Base-by-base conservation (phyloP, 2,329 filamentous ascomycete species). In the Chalaropsis thielavioides region DNA sequence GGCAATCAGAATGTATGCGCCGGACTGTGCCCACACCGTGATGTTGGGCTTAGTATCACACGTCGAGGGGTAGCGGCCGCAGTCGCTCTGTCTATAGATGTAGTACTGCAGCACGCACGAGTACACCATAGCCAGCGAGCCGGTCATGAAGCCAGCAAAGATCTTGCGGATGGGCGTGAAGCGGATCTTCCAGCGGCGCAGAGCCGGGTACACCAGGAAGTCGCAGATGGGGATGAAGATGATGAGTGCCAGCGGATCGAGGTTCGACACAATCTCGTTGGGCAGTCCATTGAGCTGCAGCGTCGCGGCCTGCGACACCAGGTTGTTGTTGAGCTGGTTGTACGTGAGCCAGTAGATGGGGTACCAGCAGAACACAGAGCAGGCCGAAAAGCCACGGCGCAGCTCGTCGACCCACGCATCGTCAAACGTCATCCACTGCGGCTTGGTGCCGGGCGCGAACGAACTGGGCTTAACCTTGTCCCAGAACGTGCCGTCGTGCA, bases 81-180 rank as follows among this genome's bases (percentile, higher is more conserved):
- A 89, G 3, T 78, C 75, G 1, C 81, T 82, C n/a, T 75, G 72
- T 71, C 81, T 73, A 77, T 90, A 90, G 73, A 86, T 84, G 72
- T 81, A 84, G 72, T 81, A 73, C 70, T 83, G 80, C 41, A 80
- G 73, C 22, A 84, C 77, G 60, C 77, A 75, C 1, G 82, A 79
- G 73, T 77, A 80, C 58, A 81, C 70, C 81, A 84, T 84, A 64
- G 86, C 82, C 19, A 81, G 71, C 0, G 83, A 79, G 44, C 81
- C 85, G 35, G 83, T 76, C 66, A 84, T 77, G 77, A 90, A 90
- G 35, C 88, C 88, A 7, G 80, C 75, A 0, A 85, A 80, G 71
- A 92, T 90, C 74, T 85, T 86, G 75, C 84, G 89, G 75, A 90
- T 86, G n/a, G 87, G 89, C 0, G 81, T 86, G 75, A 90, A 87